Percentiles rank a stretch among this genome's conserved stretches.
phyloP scores from a whole-genome alignment of 257 asterid genomes.

The Solanum boliviense region DNA sequence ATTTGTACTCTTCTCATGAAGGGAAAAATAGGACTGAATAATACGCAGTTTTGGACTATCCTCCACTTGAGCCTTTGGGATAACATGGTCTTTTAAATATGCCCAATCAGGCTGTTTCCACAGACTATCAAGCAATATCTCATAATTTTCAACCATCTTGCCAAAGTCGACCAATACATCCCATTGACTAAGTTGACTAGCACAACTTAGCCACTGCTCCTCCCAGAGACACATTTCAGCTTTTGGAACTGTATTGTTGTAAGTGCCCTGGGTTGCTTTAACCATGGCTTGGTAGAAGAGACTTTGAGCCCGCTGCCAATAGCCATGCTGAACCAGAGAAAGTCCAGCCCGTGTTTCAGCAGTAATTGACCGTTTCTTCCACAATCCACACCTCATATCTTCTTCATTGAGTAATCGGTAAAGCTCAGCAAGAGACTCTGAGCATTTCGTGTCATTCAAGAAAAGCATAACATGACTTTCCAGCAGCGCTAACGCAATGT shows the following conservation, averaged over 20 bases:
- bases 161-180: slow-evolving; percentile 93
- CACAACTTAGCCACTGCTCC: slow-evolving; percentile 97
- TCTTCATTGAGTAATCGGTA: slow-evolving; percentile 93
- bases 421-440: slow-evolving; percentile 97
- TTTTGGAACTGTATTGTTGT: slow-evolving; percentile 91
- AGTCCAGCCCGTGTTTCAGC: slow-evolving; percentile 97
- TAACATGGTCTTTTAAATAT: slow-evolving; percentile 78
- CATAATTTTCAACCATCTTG: slow-evolving; percentile 86
- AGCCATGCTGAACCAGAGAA: slow-evolving; percentile 98
- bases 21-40: slow-evolving; percentile 92
- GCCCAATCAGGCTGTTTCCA: slow-evolving; percentile 99
- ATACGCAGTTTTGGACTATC: slow-evolving; percentile 95
- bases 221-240: slow-evolving; percentile 99
- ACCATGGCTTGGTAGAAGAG: slow-evolving; percentile 97
- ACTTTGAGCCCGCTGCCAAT: slow-evolving; percentile 94
- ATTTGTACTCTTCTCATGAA: slow-evolving; percentile 85
- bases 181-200: slow-evolving; percentile 96
- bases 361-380: slow-evolving; percentile 88
- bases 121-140: slow-evolving; percentile 82
- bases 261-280: slow-evolving; percentile 98
- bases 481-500: slow-evolving; percentile 77
- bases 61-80: slow-evolving; percentile 96
- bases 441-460: slow-evolving; percentile 84
- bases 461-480: slow-evolving; percentile 98
- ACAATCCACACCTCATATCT: slow-evolving; percentile 99